Evolutionary conservation across 1,139 yeast genomes (phyloP), one percentile per base, ranked within the genome.

Genomic region (Lodderomyces jiufengensis): DNA sequence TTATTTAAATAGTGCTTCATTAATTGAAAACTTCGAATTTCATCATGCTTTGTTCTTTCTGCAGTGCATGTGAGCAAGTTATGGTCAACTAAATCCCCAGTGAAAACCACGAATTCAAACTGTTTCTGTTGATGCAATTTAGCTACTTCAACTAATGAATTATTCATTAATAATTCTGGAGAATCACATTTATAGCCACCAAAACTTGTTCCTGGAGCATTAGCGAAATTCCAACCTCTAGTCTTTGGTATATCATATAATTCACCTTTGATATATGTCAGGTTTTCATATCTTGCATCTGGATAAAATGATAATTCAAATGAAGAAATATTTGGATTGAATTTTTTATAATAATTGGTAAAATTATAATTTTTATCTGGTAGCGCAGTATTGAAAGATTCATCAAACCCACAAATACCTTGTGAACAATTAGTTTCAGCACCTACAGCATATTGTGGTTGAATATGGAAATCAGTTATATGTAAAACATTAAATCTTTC

Each of bases 1-100:
- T 73, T 63, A 9, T 69, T 63, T 44, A 82, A 67, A 51, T 64
- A 71, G 34, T 66, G 59, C 51, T 80, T 81, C 64, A 81, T 64
- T 40, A 78, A 71, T 41, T 68, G 56, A 54, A 78, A 69, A 1
- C 76, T 57, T 27, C 59, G 56, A 33, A 66, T 64, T 55, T 82
- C 87, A 12, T 80, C 79, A 36, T 61, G 59, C 40, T 75, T 58
- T 24, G 81, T 74, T 44, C 66, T 63, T 30, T 73, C 68, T 20
- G 73, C 67, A 27, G 66, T 68, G 48, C 69, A 69, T 41, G 63
- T 65, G 33, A 55, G 46, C 32, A 64, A 73, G 45, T 74, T 79
- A 47, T 79, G 85, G 50, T 78, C 84, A 27, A 79, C 80, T 52
- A 79, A 61, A 49, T 80, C 88, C 36, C 87, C 88, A 2, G 87